phyloP scores from a whole-genome alignment of 139 green algal species.

The Astrephomene gubernaculifera region DNA sequence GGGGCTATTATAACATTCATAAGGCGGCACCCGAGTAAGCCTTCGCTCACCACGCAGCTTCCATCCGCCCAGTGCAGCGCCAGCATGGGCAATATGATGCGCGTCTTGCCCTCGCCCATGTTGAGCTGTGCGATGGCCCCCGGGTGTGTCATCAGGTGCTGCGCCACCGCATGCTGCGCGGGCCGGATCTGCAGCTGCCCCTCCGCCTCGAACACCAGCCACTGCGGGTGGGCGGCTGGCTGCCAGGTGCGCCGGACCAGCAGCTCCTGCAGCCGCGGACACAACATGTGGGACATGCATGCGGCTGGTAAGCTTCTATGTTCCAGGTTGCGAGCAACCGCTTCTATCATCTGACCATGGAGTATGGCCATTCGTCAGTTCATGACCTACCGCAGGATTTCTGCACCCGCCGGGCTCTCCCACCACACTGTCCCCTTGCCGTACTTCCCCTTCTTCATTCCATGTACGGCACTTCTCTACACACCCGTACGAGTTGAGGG shows the following conservation, averaged over 20 bases:
- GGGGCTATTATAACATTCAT: no score
- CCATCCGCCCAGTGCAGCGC: conserved; percentile 56
- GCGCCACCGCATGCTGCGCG: conserved; percentile 57
- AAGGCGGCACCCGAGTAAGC: no score
- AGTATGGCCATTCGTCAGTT: no score
- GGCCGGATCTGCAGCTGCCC: conserved; percentile 71
- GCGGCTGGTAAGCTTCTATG: no score
- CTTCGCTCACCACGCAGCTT: conserved; percentile 31
- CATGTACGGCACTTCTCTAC: no score
- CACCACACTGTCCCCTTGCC: no score
- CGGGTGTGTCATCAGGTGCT: conserved; percentile 53
- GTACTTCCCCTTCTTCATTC: no score
- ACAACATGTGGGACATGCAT: not conserved
- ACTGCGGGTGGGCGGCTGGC: conserved; percentile 49
- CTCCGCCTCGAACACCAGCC: conserved; percentile 75
- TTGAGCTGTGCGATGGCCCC: conserved; percentile 69
- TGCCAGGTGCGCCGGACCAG: conserved; percentile 55
- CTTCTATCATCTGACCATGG: no score
- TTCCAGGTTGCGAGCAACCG: no score
- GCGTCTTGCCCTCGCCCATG: conserved; percentile 80
- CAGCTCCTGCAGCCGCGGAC: conserved; percentile 57
- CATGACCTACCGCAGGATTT: no score
- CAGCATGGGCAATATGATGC: conserved; percentile 78
- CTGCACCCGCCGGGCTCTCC: no score
- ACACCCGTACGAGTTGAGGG: no score